Evolutionary conservation across 2,329 filamentous ascomycete species (phyloP).

Genomic region (Colletotrichum sp.): DNA sequence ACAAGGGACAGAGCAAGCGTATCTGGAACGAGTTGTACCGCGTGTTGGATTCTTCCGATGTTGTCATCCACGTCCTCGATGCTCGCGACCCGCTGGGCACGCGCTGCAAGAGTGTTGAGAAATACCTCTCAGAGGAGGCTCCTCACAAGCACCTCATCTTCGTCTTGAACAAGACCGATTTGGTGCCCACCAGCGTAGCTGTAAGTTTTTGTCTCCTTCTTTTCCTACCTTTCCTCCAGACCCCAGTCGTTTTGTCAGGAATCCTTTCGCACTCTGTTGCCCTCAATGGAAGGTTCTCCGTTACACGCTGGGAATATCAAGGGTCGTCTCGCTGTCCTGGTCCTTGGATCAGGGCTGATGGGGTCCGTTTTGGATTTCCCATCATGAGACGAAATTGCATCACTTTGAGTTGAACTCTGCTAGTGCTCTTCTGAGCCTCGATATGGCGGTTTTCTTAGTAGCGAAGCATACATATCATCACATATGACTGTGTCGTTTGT

Average conservation of each 20-base stretch:
- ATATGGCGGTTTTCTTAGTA: conserved; percentile 96
- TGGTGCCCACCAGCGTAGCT: conserved; percentile 90
- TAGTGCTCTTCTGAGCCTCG: conserved; percentile 53
- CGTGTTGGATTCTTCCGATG: conserved; percentile 94
- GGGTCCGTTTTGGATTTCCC: conserved; percentile 86
- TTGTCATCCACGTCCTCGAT: conserved; percentile 93
- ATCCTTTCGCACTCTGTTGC: conserved; percentile 66
- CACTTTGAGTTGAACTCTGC: conserved; percentile 97
- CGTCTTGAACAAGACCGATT: conserved; percentile 88
- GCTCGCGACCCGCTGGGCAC: conserved; percentile 90
- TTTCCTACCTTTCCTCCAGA: conserved; percentile 27
- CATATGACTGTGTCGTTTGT: conserved; percentile 17
- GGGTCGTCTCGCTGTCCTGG: conserved; percentile 69
- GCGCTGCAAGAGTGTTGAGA: conserved; percentile 78
- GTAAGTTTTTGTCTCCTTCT: conserved; percentile 68
- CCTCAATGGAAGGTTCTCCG: conserved; percentile 82
- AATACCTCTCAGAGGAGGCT: conserved; percentile 91
- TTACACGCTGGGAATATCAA: conserved; percentile 99
- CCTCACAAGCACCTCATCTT: conserved; percentile 96
- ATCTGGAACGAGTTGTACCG: conserved; percentile 98
- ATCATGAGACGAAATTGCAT: conserved; percentile 82
- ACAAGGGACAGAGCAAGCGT: conserved; percentile 91
- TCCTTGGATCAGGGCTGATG: conserved; percentile 73
- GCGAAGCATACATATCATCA: conserved; percentile 78
- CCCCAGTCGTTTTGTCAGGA: conserved; percentile 87